These are phyloP conservation scores for Perkinsus marinus DNA, from an alignment of 169 alveolate genomes.

Conservation along the genomic window DNA sequence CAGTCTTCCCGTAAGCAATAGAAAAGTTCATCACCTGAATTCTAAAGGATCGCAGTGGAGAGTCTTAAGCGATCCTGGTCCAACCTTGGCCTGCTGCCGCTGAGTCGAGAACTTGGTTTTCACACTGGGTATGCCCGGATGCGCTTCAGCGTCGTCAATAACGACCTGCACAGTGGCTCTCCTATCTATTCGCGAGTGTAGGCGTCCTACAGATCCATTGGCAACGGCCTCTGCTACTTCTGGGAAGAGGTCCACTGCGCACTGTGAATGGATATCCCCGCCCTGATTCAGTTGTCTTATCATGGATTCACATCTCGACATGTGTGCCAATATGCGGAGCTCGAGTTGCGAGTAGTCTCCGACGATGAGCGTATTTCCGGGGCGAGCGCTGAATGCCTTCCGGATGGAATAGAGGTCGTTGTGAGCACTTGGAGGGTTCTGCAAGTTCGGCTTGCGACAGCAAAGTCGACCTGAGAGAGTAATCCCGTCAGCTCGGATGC, in stretches of 20 bases:
- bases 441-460: conserved; percentile 41
- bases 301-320: conserved; percentile 53
- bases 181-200: too few species aligned
- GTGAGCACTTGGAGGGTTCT: conserved; percentile 57
- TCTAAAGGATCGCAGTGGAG: too few species aligned
- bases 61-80: too few species aligned
- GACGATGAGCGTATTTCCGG: conserved; percentile 49
- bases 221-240: not conserved
- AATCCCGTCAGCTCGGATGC: too few species aligned
- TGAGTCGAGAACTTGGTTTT: not conserved
- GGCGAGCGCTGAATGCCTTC: conserved; percentile 47
- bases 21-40: conserved; percentile 50
- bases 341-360: conserved; percentile 68
- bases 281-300: conserved; percentile 52
- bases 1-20: conserved; percentile 61
- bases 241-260: conserved; percentile 55
- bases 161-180: too few species aligned
- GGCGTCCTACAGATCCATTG: not conserved
- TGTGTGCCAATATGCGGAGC: conserved; percentile 61
- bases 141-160: too few species aligned
- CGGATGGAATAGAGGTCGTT: conserved; percentile 51
- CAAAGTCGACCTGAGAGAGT: not conserved
- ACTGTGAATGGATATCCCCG: conserved; percentile 68
- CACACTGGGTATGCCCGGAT: not conserved
- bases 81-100: conserved; percentile 17